Percentiles rank a stretch among this genome's conserved stretches.
These are phyloP conservation scores for Syncephalastrum sp. DNA, from an alignment of 371 early-diverging fungal species.

Conservation along the genomic window DNA sequence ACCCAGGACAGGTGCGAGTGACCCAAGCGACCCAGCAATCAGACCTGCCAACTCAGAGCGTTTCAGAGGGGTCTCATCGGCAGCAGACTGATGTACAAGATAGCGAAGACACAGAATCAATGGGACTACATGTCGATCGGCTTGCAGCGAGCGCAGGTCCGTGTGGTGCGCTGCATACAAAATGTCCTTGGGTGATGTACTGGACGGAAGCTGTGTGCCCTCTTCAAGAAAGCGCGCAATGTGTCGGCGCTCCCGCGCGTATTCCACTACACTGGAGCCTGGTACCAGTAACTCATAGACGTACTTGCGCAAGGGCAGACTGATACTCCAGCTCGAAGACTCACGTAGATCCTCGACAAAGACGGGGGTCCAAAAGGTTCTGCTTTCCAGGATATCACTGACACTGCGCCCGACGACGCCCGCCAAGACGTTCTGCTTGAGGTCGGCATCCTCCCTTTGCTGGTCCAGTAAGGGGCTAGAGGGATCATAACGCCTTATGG, in stretches of 20 bases:
- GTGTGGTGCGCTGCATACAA: not conserved
- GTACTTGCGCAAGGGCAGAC: constrained; percentile 44
- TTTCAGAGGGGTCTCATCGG: constrained; percentile 10
- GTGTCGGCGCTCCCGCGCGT: constrained; percentile 39
- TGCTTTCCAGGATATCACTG: constrained; percentile 41
- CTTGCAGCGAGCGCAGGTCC: constrained; percentile 9
- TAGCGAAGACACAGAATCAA: constrained; percentile 37
- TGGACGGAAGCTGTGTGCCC: constrained; percentile 1
- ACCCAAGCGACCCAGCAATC: constrained; percentile 24
- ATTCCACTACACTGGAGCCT: constrained; percentile 19
- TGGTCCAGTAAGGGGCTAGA: constrained; percentile 10
- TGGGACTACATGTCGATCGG: too few relatives aligned
- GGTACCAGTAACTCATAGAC: constrained; percentile 35
- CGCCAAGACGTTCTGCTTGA: constrained; percentile 13
- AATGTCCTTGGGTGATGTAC: not conserved
- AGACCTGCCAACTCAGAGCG: constrained; percentile 40
- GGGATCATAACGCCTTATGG: constrained; percentile 31
- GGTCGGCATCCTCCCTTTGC: not conserved
- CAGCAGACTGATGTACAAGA: constrained; percentile 21
- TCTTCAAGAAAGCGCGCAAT: constrained; percentile 11
- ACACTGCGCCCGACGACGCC: constrained; percentile 34
- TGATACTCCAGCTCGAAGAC: constrained; percentile 47
- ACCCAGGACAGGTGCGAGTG: constrained; percentile 22
- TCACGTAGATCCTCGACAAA: constrained; percentile 55
- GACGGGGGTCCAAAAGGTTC: constrained; percentile 52